phyloP scores from a whole-genome alignment of 192 early-diverging fungal species.

The Coemansia javaensis region DNA sequence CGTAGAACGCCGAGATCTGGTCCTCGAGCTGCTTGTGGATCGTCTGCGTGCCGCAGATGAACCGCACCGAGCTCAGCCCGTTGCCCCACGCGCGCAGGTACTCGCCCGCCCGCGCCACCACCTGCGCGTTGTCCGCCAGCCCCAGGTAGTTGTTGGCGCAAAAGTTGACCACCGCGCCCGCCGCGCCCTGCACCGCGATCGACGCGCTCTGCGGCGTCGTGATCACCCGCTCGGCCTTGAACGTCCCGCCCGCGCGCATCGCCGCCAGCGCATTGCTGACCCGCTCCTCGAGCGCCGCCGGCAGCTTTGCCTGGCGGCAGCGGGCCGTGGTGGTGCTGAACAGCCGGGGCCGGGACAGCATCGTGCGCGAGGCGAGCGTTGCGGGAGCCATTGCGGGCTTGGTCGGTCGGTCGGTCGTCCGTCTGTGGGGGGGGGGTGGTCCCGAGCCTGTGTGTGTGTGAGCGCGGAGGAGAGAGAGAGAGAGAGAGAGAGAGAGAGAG shows the following conservation, averaged over 20 bases:
- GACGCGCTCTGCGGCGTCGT: slow-evolving; percentile 53
- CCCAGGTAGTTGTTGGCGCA: slow-evolving; percentile 73
- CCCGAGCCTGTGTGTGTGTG: no score
- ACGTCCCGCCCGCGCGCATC: slow-evolving; percentile 60
- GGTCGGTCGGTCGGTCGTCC: no score
- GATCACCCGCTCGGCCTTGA: slow-evolving; percentile 64
- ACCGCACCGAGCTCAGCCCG: slow-evolving; percentile 63
- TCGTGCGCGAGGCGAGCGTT: no score
- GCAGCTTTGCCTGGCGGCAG: slow-evolving; percentile 10
- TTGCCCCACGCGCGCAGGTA: slow-evolving; percentile 58
- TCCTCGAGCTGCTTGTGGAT: slow-evolving; percentile 64
- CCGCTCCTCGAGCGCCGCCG: slow-evolving; percentile 38
- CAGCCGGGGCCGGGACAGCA: not conserved
- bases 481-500: not conserved
- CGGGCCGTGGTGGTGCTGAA: not conserved
- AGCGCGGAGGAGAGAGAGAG: not conserved
- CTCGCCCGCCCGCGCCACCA: slow-evolving; percentile 50
- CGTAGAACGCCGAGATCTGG: slow-evolving; percentile 58
- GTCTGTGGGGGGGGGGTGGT: no score
- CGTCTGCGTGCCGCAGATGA: slow-evolving; percentile 68
- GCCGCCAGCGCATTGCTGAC: slow-evolving; percentile 45
- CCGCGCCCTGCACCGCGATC: slow-evolving; percentile 48
- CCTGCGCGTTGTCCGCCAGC: slow-evolving; percentile 55
- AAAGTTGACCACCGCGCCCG: slow-evolving; percentile 55
- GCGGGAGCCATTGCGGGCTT: no score